Base-by-base conservation (phyloP, 2,329 filamentous ascomycete species). In the Bipolaris cookei region DNA sequence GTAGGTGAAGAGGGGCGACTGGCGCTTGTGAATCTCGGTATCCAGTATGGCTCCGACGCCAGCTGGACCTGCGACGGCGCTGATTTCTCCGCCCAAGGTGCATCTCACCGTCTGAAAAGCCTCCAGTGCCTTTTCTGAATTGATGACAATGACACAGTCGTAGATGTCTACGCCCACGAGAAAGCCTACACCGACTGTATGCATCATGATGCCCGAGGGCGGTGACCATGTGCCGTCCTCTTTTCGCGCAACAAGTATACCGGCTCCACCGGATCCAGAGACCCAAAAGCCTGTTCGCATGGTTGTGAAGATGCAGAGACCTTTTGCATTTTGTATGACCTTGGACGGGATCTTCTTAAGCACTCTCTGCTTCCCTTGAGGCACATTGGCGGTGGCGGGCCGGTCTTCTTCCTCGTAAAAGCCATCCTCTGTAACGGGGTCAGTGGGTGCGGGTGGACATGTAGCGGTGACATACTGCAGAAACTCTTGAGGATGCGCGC, bases 281-380 rank as follows among this genome's bases (percentile, higher is more conserved):
- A 96, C 84, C 90, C 93, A 97, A 30, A 97, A 80, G 11, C 94
- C 94, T 13, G 91, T 94, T 14, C 94, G 88, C 92, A 97, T 96
- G 28, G 92, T 96, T 0, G 93, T 97, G 79, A 97, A 97, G 65
- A 98, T 91, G 52, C 92, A 93, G 56, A 98, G 84, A 10, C 92
- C 94, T 65, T 94, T 92, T 25, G 93, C 92, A 78, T 95, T 91
- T 71, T 90, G 87, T 66, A 98, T 91, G 55, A 97, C 91, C 54
- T 80, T 85, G 55, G 88, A 81, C 0, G 94, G 94, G 25, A 98
- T 97, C 79, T 92, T 95, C 78, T 94, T 91, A 49, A 91, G 72
- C 45, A 89, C 83, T 65, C 79, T 82, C 65, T 89, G 87, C 71
- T 86, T 88, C 57, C 82, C 82, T 69, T 85, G 87, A 58, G 83